Conservation (phyloP, 2,329 filamentous ascomycete genomes). For the Acarospora socialis region DNA sequence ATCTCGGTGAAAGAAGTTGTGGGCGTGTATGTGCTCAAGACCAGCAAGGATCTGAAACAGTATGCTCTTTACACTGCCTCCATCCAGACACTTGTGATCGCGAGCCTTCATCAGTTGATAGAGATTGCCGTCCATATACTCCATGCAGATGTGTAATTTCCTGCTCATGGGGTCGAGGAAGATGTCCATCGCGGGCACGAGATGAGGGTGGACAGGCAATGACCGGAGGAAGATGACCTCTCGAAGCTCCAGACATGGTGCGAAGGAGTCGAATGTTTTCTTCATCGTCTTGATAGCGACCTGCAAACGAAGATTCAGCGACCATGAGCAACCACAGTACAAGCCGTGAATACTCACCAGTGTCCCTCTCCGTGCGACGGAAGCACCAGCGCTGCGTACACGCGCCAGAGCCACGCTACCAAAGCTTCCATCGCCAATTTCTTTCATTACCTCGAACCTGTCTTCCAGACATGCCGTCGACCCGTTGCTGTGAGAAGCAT, state of each 20-base stretch:
- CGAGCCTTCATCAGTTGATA: slow-evolving; percentile 98
- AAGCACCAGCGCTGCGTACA: slow-evolving; percentile 78
- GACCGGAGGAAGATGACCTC: slow-evolving; percentile 95
- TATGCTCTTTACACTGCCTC: slow-evolving; percentile 89
- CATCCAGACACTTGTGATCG: slow-evolving; percentile 87
- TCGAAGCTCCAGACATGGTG: slow-evolving; percentile 78
- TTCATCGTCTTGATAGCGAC: slow-evolving; percentile 99
- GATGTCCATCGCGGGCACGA: slow-evolving; percentile 95
- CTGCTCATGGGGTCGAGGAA: slow-evolving; percentile 93
- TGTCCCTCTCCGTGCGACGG: slow-evolving; percentile 76
- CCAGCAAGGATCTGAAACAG: slow-evolving; percentile 94
- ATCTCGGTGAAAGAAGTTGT: slow-evolving; percentile 96
- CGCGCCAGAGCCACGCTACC: slow-evolving; percentile 87
- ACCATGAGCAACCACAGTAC: slow-evolving; percentile 8
- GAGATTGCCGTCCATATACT: slow-evolving; percentile 98
- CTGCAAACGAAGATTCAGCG: slow-evolving; percentile 32
- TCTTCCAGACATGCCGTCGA: slow-evolving; percentile 61
- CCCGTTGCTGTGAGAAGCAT: slow-evolving; percentile 27
- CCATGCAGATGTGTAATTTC: slow-evolving; percentile 96
- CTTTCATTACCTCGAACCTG: slow-evolving; percentile 91
- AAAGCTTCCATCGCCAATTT: slow-evolving; percentile 97
- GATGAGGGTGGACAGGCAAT: slow-evolving; percentile 71
- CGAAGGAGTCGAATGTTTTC: slow-evolving; percentile 91
- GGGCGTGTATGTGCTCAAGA: slow-evolving; percentile 90
- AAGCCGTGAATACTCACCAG: slow-evolving; percentile 50